Conservation (phyloP, 768 basidiomycete species). For the Trichaptum fuscoviolaceum region DNA sequence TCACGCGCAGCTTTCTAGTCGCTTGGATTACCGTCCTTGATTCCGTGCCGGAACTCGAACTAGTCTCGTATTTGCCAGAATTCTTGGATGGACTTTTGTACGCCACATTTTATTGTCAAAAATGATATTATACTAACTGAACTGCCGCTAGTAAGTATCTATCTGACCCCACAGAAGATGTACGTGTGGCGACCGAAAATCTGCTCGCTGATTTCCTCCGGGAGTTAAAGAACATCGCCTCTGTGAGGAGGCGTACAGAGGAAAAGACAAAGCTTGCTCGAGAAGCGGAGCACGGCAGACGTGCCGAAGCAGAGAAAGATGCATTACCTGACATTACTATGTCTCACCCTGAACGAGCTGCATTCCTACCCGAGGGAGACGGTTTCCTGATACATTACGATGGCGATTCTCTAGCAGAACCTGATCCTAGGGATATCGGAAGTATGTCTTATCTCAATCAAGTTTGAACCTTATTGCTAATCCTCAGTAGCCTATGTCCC, state of each 20-base stretch:
- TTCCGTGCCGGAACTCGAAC: constrained; percentile 92
- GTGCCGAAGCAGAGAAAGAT: constrained; percentile 40
- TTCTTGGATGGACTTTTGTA: constrained; percentile 92
- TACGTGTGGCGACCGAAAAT: constrained; percentile 85
- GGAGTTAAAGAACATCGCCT: constrained; percentile 83
- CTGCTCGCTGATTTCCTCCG: constrained; percentile 84
- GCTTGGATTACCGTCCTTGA: constrained; percentile 96
- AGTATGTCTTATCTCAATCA: constrained; percentile 34
- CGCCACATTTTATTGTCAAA: constrained; percentile 26
- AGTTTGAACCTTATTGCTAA: constrained; percentile 7
- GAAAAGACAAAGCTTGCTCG: constrained; percentile 43
- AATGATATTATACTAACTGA: constrained; percentile 13
- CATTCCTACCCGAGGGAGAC: constrained; percentile 20
- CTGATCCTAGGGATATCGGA: constrained; percentile 58
- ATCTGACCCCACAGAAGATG: constrained; percentile 91
- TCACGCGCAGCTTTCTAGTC: constrained; percentile 93
- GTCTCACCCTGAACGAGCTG: constrained; percentile 51
- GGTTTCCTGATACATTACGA: constrained; percentile 51
- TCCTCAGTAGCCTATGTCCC: constrained; percentile 71
- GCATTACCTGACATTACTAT: constrained; percentile 54
- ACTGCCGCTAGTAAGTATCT: constrained; percentile 71
- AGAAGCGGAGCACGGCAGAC: constrained; percentile 37
- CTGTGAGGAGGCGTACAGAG: constrained; percentile 62
- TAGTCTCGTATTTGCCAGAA: constrained; percentile 91
- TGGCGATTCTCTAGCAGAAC: constrained; percentile 39